These are phyloP conservation scores for Ettlia oleoabundans DNA, from an alignment of 139 green algal genomes.

Conservation along the genomic window DNA sequence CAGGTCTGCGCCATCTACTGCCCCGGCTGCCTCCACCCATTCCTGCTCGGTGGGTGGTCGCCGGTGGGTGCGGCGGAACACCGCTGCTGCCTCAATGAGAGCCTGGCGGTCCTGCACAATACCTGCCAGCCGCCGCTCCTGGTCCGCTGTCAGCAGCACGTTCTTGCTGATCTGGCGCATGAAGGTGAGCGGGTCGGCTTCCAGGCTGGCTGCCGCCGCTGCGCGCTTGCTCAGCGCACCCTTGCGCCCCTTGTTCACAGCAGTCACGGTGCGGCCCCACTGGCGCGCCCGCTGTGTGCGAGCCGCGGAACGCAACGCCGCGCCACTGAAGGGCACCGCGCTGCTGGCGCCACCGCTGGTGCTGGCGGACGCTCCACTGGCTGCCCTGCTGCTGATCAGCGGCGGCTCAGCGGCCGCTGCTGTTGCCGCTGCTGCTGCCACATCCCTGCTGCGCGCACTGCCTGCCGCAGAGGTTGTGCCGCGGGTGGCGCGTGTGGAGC, in stretches of 20 bases:
- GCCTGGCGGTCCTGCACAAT: slow-evolving; percentile 76
- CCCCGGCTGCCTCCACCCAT: slow-evolving; percentile 59
- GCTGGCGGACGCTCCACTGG: not conserved
- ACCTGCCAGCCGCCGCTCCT: slow-evolving; percentile 81
- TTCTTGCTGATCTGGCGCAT: slow-evolving; percentile 32
- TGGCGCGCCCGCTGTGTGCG: slow-evolving; percentile 7
- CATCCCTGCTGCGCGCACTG: not conserved
- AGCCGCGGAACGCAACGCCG: not conserved
- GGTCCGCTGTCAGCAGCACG: slow-evolving; percentile 64
- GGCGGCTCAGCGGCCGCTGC: not conserved
- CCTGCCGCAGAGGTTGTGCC: not conserved
- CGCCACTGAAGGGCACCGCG: not conserved
- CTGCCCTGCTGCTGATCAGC: not conserved
- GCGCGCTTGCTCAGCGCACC: slow-evolving; percentile 18
- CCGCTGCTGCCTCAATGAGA: slow-evolving; percentile 60
- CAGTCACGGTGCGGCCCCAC: slow-evolving; percentile 7
- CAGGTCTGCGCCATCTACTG: slow-evolving; percentile 35
- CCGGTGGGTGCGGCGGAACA: slow-evolving; percentile 53
- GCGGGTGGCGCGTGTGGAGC: not conserved
- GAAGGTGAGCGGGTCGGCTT: slow-evolving; percentile 23
- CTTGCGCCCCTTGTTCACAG: not conserved
- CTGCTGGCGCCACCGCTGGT: not conserved
- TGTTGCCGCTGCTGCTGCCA: not conserved
- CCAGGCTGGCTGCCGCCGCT: slow-evolving; percentile 1
- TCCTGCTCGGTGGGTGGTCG: slow-evolving; percentile 57